Base-by-base conservation (phyloP, 139 green algal genomes). In the Diplosphaera chodatii region DNA sequence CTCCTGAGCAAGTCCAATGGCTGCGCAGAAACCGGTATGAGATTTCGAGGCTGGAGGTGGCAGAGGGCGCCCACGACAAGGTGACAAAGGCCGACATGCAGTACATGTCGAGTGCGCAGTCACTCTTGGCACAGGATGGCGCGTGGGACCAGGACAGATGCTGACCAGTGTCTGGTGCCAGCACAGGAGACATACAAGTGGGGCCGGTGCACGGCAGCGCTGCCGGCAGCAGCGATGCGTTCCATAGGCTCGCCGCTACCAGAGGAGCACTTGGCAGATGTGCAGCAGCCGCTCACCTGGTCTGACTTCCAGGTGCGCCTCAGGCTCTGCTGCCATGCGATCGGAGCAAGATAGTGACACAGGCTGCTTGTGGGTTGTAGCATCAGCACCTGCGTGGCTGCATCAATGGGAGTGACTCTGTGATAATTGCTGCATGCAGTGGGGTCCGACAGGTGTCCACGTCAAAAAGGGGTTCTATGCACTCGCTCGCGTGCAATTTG, bases 241-340 rank as follows among this genome's bases (percentile, higher is more conserved):
- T 72, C 56, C 40, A 34, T 80, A 41, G 91, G 91, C 5, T 63
- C 93, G 72, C 91, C 91, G 0, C 76, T 94, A 73, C 86, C 91
- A 0, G 74, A 69, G 21, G 64, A 59, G 1, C 63, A 89, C 40
- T 48, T 87, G 31, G 78, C 82, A 23, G 80, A 92, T 23, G 31
- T 92, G 34, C 66, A 92, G 0, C 66, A 78, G 30, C 67, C 74
- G n/a, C 37, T 95, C 20, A 56, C 33, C 2, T 96, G 91, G 91
- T 89, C 94, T 70, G 87, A 94, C 31, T 76, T 92, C 25, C 71
- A 88, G 85, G 88, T n/a, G n/a, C n/a, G n/a, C n/a, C n/a, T n/a
- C n/a, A n/a, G n/a, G n/a, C n/a, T n/a, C n/a, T n/a, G n/a, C n/a
- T n/a, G n/a, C n/a, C n/a, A n/a, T n/a, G n/a, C n/a, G n/a, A n/a